phyloP scores from a whole-genome alignment of 169 alveolate genomes.

The Theileria parva region DNA sequence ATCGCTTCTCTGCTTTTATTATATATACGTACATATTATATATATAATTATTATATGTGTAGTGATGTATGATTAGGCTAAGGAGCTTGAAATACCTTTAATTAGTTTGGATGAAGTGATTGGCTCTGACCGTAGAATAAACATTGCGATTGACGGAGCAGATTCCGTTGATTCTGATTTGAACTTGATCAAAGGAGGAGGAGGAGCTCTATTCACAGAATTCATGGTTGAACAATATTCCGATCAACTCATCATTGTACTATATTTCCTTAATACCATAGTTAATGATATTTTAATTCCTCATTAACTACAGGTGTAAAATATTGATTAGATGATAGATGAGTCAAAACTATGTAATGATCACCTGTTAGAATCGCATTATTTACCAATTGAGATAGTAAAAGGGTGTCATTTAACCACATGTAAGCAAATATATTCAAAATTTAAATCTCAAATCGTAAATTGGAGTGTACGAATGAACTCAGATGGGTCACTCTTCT shows the following conservation, averaged over 20 bases:
- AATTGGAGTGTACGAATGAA: constrained; percentile 62
- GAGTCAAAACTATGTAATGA: constrained; percentile 57
- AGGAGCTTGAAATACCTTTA: constrained; percentile 72
- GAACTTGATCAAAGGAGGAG: constrained; percentile 82
- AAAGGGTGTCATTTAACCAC: constrained; percentile 67
- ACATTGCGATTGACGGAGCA: constrained; percentile 84
- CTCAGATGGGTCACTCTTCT: constrained; percentile 61
- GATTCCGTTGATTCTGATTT: constrained; percentile 78
- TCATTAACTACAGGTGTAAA: background rate
- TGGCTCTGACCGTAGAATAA: constrained; percentile 32
- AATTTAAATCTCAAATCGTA: constrained; percentile 28
- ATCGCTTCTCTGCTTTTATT: background rate
- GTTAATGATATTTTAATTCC: background rate
- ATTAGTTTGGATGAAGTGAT: constrained; percentile 49
- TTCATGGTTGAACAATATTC: constrained; percentile 77
- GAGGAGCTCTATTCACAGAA: constrained; percentile 85
- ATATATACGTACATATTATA: background rate
- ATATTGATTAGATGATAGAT: constrained; percentile 63
- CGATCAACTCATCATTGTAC: constrained; percentile 66
- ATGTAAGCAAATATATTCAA: constrained; percentile 31
- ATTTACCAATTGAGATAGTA: constrained; percentile 74
- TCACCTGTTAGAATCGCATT: constrained; percentile 64
- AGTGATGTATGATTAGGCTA: constrained; percentile 53
- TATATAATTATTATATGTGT: background rate
- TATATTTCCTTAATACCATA: constrained; percentile 1